Evolutionary conservation across 2,329 filamentous ascomycete genomes (phyloP), one percentile per base, ranked within the genome.

Genomic region (Colletotrichum shisoi): DNA sequence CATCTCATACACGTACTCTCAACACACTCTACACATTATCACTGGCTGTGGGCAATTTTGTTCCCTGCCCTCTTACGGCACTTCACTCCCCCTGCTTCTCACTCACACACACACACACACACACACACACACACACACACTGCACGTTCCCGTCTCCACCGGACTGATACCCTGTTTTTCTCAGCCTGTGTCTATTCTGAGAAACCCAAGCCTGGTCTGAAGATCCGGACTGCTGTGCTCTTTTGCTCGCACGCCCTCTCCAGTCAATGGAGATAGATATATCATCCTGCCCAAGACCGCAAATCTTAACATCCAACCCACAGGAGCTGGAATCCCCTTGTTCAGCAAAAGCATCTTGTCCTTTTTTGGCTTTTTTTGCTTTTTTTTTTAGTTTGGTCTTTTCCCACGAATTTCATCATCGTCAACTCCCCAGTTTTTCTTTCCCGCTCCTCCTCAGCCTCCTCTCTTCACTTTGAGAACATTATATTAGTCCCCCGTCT

Each of bases 301-400:
- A 44, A 60, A 54, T 60, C 19, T 54, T 51, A 60, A 31, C 31
- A 37, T 59, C 49, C 27, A 44, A 31, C 21, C 42, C 65, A 57
- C 49, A 42, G 65, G 65, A 68, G 61, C 65, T 46, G 65, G 65
- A 68, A 57, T 65, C 65, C 61, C 61, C 65, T 65, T 65, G 65
- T 64, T 54, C 61, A 65, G 27, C 49, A 56, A 54, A 44, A 56
- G 42, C 62, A 56, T 40, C 42, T 68, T 42, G 21, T 11, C 21
- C 34, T 27, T 19, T 42, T 39, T 59, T 15, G 19, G 15, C 27
- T 12, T 39, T 40, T 40, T 17, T 37, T 21, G 27, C 7, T 39
- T 40, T 40, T 21, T 15, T 34, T 27, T 37, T 24, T 37, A 11
- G 11, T 59, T 42, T 46, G 8, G 45, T 59, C 31, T 37, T 44